Evolutionary conservation across 2,329 filamentous ascomycete genomes (phyloP).

Genomic region (Xylariales sp.): DNA sequence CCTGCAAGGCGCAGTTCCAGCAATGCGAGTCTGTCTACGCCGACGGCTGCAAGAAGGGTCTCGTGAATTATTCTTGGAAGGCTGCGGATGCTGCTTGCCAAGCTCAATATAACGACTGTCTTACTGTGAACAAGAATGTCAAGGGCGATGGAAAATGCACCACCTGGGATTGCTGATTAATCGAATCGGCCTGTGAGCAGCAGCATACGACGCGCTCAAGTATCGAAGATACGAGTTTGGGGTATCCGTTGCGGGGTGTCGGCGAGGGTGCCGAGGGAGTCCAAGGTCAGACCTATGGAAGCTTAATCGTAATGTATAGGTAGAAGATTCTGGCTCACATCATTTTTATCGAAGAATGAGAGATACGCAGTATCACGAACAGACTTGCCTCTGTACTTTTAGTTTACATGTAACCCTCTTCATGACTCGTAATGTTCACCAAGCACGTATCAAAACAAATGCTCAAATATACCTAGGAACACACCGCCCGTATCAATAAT

Average conservation of each 20-base stretch:
- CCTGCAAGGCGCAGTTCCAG: constrained; percentile 65
- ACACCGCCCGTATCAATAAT: no score
- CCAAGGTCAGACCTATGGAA: neutral
- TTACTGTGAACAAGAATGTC: constrained; percentile 56
- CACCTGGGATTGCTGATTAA: constrained; percentile 36
- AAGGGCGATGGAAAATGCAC: constrained; percentile 55
- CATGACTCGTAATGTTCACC: neutral
- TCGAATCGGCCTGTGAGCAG: neutral
- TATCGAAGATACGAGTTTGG: neutral
- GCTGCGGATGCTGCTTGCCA: constrained; percentile 58
- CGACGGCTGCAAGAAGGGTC: constrained; percentile 56
- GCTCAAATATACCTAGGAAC: no score
- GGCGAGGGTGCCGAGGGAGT: neutral
- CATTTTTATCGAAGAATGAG: neutral
- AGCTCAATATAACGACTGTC: constrained; percentile 62
- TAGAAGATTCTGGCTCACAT: neutral
- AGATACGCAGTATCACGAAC: neutral
- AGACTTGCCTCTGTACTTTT: neutral
- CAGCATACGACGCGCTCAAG: neutral
- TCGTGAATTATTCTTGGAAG: constrained; percentile 45
- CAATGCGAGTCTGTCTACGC: constrained; percentile 62
- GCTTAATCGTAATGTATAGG: constrained; percentile 28
- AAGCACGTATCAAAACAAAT: neutral
- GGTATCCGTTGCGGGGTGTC: neutral
- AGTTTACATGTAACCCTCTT: neutral